Evolutionary conservation across 75 land plant genomes (phyloP).

Genomic region (Larix kaempferi): DNA sequence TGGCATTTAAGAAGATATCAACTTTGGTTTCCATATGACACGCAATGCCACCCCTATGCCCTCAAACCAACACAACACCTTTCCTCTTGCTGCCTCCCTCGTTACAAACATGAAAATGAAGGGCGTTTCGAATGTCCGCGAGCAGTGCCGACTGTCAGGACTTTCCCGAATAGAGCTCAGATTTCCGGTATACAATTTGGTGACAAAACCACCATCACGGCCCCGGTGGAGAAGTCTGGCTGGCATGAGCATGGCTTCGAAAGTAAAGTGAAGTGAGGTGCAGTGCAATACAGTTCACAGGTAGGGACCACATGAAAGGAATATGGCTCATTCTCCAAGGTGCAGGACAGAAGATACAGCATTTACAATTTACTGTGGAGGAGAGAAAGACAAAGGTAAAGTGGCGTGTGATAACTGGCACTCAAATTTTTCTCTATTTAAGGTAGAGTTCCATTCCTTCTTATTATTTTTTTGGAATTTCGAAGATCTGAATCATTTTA

Average conservation of each 20-base stretch:
- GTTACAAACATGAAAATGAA: no score
- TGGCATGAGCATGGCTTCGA: background rate
- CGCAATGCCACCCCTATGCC: no score
- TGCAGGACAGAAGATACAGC: background rate
- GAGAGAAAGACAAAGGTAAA: background rate
- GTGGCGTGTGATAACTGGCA: no score
- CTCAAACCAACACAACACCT: no score
- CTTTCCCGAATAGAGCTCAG: background rate
- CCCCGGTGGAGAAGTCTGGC: background rate
- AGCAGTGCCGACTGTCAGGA: slow-evolving; percentile 12
- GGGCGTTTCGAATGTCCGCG: background rate
- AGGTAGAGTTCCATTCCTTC: no score
- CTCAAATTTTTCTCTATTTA: no score
- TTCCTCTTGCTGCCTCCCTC: no score
- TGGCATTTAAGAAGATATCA: no score
- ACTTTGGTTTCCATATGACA: no score
- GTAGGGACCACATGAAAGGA: background rate
- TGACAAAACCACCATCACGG: background rate
- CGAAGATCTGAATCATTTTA: no score
- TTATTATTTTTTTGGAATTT: no score
- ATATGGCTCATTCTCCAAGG: background rate
- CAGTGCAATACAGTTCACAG: background rate
- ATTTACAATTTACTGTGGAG: background rate
- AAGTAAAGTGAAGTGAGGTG: background rate
- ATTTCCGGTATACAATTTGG: background rate